phyloP scores from a whole-genome alignment of 306 rosid species.

The Quercus agrifolia region DNA sequence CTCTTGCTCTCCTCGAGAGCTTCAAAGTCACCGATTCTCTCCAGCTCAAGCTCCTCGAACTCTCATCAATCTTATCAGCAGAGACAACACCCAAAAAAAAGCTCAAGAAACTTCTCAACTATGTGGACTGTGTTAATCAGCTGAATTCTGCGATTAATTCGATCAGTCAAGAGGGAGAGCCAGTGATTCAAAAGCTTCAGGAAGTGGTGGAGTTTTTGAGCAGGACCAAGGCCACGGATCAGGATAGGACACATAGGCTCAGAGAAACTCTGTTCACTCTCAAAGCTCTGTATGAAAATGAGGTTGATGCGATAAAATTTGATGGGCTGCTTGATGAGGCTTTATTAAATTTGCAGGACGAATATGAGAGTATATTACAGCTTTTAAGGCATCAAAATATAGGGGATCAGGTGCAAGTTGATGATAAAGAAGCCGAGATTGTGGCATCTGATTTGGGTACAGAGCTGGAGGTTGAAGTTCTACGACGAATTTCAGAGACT shows the following conservation, averaged over 20 bases:
- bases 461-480: slow-evolving; percentile 52
- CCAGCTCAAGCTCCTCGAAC: slow-evolving; percentile 42
- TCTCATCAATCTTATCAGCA: slow-evolving; percentile 32
- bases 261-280: slow-evolving; percentile 66
- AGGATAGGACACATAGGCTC: slow-evolving; percentile 44
- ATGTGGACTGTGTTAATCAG: slow-evolving; percentile 55
- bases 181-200: slow-evolving; percentile 75
- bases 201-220: slow-evolving; percentile 93
- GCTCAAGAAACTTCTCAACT: slow-evolving; percentile 43
- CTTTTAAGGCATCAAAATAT: slow-evolving; percentile 48
- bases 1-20: slow-evolving; percentile 48
- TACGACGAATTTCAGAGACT: slow-evolving; percentile 51
- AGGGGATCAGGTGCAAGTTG: not conserved
- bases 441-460: slow-evolving; percentile 46
- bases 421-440: slow-evolving; percentile 9
- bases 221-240: slow-evolving; percentile 77
- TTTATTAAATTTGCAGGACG: slow-evolving; percentile 71
- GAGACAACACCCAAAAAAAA: slow-evolving; percentile 31
- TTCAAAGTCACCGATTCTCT: slow-evolving; percentile 58
- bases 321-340: slow-evolving; percentile 82
- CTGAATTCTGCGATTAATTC: slow-evolving; percentile 39
- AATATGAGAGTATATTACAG: slow-evolving; percentile 53
- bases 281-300: slow-evolving; percentile 67
- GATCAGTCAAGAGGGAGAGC: slow-evolving; percentile 60
- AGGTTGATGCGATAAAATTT: slow-evolving; percentile 73